phyloP scores from a whole-genome alignment of 495 filamentous ascomycete species.

The Parathielavia hyrcaniae region DNA sequence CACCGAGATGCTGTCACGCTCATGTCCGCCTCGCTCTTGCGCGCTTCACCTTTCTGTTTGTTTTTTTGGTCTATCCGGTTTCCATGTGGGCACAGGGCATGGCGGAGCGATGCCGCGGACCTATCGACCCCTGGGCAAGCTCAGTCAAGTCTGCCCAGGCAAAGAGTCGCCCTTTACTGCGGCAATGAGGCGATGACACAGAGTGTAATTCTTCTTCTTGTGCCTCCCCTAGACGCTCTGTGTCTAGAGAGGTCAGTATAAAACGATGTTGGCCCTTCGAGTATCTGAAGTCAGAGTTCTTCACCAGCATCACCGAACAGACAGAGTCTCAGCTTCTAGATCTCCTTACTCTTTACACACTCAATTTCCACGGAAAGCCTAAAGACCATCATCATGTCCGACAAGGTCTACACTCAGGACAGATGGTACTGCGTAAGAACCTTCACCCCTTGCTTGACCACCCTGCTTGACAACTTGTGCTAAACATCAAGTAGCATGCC shows the following conservation, averaged over 20 bases:
- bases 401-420: neutral
- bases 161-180: slow-evolving; percentile 2
- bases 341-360: neutral
- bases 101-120: slow-evolving; percentile 17
- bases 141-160: neutral
- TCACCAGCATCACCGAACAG: neutral
- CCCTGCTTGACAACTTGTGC: neutral
- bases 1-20: slow-evolving; percentile 1
- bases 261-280: no score
- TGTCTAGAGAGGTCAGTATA: no score
- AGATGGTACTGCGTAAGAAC: slow-evolving; percentile 17
- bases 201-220: neutral
- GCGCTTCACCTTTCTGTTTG: slow-evolving; percentile 10
- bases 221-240: neutral
- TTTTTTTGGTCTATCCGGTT: neutral
- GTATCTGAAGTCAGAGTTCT: neutral
- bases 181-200: neutral
- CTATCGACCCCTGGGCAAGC: slow-evolving; percentile 6
- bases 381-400: neutral
- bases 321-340: no score
- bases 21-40: slow-evolving; percentile 11
- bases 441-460: neutral
- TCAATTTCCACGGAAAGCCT: neutral
- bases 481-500: neutral
- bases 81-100: slow-evolving; percentile 11